Evolutionary conservation across 192 early-diverging fungal species (phyloP), one percentile per base, ranked within the genome.

Genomic region (Gryganskiella cystojenkinii): DNA sequence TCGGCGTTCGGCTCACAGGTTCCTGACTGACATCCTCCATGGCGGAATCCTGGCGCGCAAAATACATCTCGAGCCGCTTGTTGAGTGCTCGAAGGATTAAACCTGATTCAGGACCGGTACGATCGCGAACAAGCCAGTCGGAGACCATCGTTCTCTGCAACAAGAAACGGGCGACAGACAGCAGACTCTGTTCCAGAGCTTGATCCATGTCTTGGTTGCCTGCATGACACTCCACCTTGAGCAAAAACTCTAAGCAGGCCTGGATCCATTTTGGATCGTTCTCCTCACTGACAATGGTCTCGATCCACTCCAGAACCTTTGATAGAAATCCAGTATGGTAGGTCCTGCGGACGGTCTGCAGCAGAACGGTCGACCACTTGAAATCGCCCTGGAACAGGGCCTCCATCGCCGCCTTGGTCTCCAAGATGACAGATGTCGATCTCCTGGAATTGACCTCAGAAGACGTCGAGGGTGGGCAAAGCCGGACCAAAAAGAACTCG

Each of bases 401-500:
- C 8, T 44, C 43, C 74, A 78, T 78, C 3, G 74, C 66, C 8
- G 55, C 11, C 33, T 78, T 78, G 15, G 67, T 78, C 61, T 69
- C 66, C 22, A 45, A 35, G n/a, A 64, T 56, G 1, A 30, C 24
- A 3, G n/a, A 30, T 14, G 56, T 66, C 14, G 64, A 45, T 9
- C 24, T 30, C 15, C 24, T 56, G 6, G 28, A 44, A 37, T 4
- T 5, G 17, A n/a, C 10, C 11, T 25, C 46, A 11, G 53, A 2
- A 7, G 33, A 47, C 0, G 31, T 1, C 27, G 15, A 13, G 10
- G 31, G 17, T 45, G 59, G 60, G 15, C 56, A 57, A 27, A 69
- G 46, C 3, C 74, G 74, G 19, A 63, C 60, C 49, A 78, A 59
- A 33, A 78, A 78, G 45, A 51, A 78, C 61, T 78, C 74, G 52